Evolutionary conservation across 2,329 filamentous ascomycete genomes (phyloP), one percentile per base, ranked within the genome.

Genomic region (Neofusicoccum ribis): DNA sequence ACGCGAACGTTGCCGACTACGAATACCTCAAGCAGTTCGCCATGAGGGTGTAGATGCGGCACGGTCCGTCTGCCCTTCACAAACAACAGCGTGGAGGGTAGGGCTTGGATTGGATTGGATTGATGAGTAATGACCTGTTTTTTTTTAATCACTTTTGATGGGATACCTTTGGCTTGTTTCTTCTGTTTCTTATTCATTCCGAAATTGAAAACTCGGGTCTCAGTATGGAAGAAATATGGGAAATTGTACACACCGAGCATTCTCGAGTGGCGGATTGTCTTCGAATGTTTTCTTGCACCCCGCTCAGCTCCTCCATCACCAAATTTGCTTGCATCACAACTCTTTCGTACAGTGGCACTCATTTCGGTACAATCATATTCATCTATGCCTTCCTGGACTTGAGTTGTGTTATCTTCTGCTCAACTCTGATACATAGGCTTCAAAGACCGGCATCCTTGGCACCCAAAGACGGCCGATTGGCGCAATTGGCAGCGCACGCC

Each of bases 11-110:
- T 54, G 82, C 84, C 59, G 85, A 92, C 74, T 95, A 95, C 76
- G 90, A 94, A 78, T 92, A 93, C 74, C 80, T 95, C 77, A 93
- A 91, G 84, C 84, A 87, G 72, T 95, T 92, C 78, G 88, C 88
- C 67, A 83, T 92, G 72, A 85, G 86, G 77, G 60, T 63, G 1
- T 63, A 52, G 41, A 20, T 3, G 20, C 54, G 39, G 12, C 17
- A 43, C 27, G 27, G 20, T 8, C 51, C 5, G 23, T 5, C 36
- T 8, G 12, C 52, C 37, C 6, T 43, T 37, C 17, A 17, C 9
- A 54, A 36, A 11, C 20, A 56, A 43, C 20, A 56, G n/a, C 20
- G 9, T 9, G 39, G 39, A 43, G 54, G 54, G 15, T 15, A 14
- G 12, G 2, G 46, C 17, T 49, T 46, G 5, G 37, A 39, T 39